Evolutionary conservation across 768 basidiomycete genomes (phyloP).

Genomic region (Mycena epipterygia): DNA sequence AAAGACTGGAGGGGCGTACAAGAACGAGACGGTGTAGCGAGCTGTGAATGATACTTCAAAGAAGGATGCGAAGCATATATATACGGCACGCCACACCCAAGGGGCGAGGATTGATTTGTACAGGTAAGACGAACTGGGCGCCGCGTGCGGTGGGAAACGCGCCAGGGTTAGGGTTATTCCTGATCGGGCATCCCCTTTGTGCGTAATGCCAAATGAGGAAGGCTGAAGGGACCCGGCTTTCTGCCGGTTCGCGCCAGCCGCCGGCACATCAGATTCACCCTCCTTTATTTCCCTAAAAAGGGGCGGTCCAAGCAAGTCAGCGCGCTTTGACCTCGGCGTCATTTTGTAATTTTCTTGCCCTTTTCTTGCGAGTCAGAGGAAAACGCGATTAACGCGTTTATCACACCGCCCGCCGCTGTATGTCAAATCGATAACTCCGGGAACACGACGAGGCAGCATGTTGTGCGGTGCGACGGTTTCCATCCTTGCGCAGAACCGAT

Average conservation of each 20-base stretch:
- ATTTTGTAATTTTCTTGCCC: not conserved
- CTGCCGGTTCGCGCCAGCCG: not conserved
- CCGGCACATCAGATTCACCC: not conserved
- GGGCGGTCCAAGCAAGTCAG: not conserved
- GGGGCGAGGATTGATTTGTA: conserved; percentile 26
- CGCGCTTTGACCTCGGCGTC: conserved; percentile 18
- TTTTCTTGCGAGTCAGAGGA: not conserved
- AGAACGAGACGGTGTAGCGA: not conserved
- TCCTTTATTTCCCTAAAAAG: not conserved
- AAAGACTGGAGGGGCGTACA: conserved; percentile 15
- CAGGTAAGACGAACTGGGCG: not conserved
- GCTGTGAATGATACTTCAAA: conserved; percentile 8
- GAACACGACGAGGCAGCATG: conserved; percentile 27
- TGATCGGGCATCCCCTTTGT: not conserved
- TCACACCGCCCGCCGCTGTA: conserved; percentile 18
- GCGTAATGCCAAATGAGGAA: conserved; percentile 13
- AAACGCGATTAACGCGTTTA: conserved; percentile 25
- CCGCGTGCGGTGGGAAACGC: not conserved
- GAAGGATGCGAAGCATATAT: conserved; percentile 24
- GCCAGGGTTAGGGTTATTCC: not conserved
- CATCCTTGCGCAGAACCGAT: conserved; percentile 6
- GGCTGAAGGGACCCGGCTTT: not conserved
- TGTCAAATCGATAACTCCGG: conserved; percentile 23
- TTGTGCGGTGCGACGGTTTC: conserved; percentile 9
- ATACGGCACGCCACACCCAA: conserved; percentile 27